A percentile compares a stretch with the other conserved stretches of the same genome.
Evolutionary conservation across 2,329 filamentous ascomycete species (phyloP).

Genomic region (Amauroascus verrucosus): DNA sequence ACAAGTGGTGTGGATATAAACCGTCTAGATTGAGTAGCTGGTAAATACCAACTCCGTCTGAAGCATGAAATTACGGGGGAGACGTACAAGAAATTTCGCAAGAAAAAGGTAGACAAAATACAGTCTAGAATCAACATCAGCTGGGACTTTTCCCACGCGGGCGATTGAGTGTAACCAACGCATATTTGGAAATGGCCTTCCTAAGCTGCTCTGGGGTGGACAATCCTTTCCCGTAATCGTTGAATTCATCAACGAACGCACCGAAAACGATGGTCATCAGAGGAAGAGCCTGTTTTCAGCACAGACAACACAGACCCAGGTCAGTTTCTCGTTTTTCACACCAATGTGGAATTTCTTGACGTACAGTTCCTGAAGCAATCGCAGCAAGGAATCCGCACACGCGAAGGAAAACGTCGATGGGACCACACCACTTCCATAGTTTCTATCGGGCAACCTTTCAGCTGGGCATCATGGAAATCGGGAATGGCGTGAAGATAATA

Average conservation of each 20-base stretch:
- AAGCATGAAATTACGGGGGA: background rate
- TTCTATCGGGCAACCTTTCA: conserved; percentile 8
- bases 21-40: conserved; percentile 44
- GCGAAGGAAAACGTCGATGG: conserved; percentile 13
- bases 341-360: background rate
- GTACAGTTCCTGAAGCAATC: conserved; percentile 13
- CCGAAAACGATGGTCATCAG: conserved; percentile 46
- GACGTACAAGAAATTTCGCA: conserved; percentile 35
- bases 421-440: conserved; percentile 15
- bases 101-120: conserved; percentile 64
- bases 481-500: background rate
- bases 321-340: background rate
- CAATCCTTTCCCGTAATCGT: conserved; percentile 31
- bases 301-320: background rate
- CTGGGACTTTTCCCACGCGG: background rate
- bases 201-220: conserved; percentile 29
- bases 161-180: conserved; percentile 18
- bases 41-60: background rate
- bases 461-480: background rate
- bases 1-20: conserved; percentile 50
- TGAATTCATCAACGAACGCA: conserved; percentile 40
- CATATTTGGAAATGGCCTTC: conserved; percentile 29
- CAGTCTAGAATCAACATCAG: conserved; percentile 28
- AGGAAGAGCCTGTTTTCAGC: conserved; percentile 21
- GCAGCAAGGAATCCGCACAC: conserved; percentile 12